Evolutionary conservation across 306 rosid species (phyloP).

Genomic region (Trichosanthes cucumerina): DNA sequence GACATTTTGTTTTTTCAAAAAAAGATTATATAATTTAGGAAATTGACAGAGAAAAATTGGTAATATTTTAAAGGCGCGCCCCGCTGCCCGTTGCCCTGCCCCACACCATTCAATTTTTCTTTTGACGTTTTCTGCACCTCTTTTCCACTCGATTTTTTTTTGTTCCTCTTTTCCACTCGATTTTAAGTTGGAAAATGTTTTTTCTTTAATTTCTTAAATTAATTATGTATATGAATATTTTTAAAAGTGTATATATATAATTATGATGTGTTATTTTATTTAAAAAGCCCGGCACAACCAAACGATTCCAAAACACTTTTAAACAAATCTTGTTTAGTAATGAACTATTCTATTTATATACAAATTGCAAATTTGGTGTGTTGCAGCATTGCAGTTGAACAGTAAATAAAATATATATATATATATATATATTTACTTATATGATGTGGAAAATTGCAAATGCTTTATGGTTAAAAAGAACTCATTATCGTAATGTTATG

Average conservation of each 20-base stretch:
- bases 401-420: too few relatives aligned
- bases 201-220: not conserved
- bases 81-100: constrained; percentile 12
- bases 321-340: not conserved
- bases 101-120: constrained; percentile 13
- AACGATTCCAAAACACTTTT: not conserved
- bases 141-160: not conserved
- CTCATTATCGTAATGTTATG: too few relatives aligned
- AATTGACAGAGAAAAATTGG: not conserved
- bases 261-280: not conserved
- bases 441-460: too few relatives aligned
- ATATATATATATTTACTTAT: too few relatives aligned
- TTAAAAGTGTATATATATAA: not conserved
- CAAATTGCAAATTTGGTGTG: not conserved
- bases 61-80: constrained; percentile 1
- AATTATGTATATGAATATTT: too few relatives aligned
- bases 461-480: too few relatives aligned
- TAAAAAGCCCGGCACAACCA: not conserved
- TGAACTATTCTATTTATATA: not conserved
- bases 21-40: not conserved
- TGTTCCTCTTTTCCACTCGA: not conserved
- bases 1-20: not conserved
- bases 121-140: not conserved
- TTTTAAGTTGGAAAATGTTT: not conserved
- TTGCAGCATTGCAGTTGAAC: not conserved